Base-by-base conservation (phyloP, 805 yeast genomes). In the Candida jianshihensis region DNA sequence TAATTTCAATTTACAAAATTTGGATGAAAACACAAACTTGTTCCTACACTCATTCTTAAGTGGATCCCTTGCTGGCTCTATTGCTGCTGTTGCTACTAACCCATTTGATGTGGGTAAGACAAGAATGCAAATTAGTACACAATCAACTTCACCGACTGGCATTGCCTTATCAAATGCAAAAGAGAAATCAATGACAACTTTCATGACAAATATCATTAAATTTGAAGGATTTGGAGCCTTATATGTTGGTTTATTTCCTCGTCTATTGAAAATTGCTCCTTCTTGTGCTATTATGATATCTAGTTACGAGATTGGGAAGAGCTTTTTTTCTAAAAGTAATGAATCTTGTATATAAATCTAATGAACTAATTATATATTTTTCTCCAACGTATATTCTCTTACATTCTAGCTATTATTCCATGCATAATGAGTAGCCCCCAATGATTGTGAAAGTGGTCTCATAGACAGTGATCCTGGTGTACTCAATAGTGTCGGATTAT, bases 101-200 rank as follows among this genome's bases (percentile, higher is more conserved):
- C 97, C 98, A 1, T 92, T 92, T 51, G 98, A 92, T 57, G 98
- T 92, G 9, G 97, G 97, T 5, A 92, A 92, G 53, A 92, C 98
- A 5, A 69, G 97, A 49, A 64, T 86, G 41, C 98, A 92, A 59
- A 71, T 85, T 71, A n/a, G 57, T 43, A 39, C 44, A 44, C 53
- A 48, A 22, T 19, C 26, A 12, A 20, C 22, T 4, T 39, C 37
- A 18, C 35, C 37, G 20, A 30, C 25, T 30, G 38, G 19, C 9
- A 26, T 20, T 20, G 33, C 42, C 28, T 27, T 34, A 18, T 33
- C 30, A 1, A 35, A 36, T 21, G 27, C 30, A 14, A 49, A 54
- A 16, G 59, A 64, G 39, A 66, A 71, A 28, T 59, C 75, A n/a
- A 85, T 90, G 84, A 74, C 83, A 48, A 66, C 60, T 36, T 85